Percentiles rank a stretch among this genome's conserved stretches.
phyloP scores from a whole-genome alignment of 129 eudicot genomes.

The Ambrosia trifida region DNA sequence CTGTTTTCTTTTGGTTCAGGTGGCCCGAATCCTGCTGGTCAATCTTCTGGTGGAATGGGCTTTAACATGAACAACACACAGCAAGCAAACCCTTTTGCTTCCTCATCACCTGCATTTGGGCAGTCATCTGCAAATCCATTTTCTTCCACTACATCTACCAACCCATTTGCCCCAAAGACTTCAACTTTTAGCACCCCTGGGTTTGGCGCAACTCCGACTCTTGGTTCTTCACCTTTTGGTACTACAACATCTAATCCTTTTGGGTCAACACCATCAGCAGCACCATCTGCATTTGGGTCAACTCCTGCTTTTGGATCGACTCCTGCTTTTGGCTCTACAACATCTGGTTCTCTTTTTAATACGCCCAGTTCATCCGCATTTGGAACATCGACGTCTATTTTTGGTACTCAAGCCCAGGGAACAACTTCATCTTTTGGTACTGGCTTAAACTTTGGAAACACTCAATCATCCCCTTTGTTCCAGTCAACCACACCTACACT shows the following conservation, averaged over 20 bases:
- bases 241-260: slow-evolving; percentile 55
- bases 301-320: slow-evolving; percentile 55
- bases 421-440: slow-evolving; percentile 53
- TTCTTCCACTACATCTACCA: slow-evolving; percentile 59
- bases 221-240: slow-evolving; percentile 73
- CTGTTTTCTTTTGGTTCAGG: slow-evolving; percentile 42
- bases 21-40: slow-evolving; percentile 86
- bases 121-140: slow-evolving; percentile 72
- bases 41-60: slow-evolving; percentile 60
- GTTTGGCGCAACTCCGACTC: slow-evolving; percentile 61
- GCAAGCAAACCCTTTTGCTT: slow-evolving; percentile 54
- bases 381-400: slow-evolving; percentile 62
- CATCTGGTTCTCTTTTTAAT: slow-evolving; percentile 60
- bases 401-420: slow-evolving; percentile 66
- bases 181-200: slow-evolving; percentile 54
- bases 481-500: slow-evolving; percentile 81
- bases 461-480: slow-evolving; percentile 76
- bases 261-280: slow-evolving; percentile 58
- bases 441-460: slow-evolving; percentile 63
- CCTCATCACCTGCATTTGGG: slow-evolving; percentile 64
- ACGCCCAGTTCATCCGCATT: slow-evolving; percentile 56
- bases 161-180: slow-evolving; percentile 72
- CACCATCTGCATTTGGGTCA: slow-evolving; percentile 63
- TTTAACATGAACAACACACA: slow-evolving; percentile 48
- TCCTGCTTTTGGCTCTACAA: slow-evolving; percentile 52